Evolutionary conservation across 1,284 basidiomycete species (phyloP).

Genomic region (Athelia psychrophila): DNA sequence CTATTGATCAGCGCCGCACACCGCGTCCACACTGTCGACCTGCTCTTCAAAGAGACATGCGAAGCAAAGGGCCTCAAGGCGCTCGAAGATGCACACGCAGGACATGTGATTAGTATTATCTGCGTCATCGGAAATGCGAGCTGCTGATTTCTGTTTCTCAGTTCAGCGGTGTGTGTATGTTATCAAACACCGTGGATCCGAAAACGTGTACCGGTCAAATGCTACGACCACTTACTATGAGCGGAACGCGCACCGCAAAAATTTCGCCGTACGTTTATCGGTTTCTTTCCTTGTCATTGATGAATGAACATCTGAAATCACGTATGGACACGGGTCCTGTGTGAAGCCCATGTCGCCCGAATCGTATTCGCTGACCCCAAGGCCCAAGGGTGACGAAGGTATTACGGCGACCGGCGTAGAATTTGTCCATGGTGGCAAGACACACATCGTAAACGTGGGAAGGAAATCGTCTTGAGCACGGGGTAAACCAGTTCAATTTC

Average conservation of each 20-base stretch:
- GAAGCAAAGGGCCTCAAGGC: background rate
- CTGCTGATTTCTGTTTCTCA: background rate
- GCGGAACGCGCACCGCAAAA: constrained; percentile 11
- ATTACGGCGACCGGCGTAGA: constrained; percentile 21
- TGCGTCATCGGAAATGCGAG: background rate
- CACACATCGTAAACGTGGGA: constrained; percentile 13
- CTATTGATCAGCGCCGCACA: background rate
- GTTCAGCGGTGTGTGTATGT: constrained; percentile 9
- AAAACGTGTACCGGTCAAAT: constrained; percentile 11
- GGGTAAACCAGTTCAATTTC: constrained; percentile 15
- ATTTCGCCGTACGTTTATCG: constrained; percentile 7
- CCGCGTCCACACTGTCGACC: background rate
- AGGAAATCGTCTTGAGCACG: constrained; percentile 22
- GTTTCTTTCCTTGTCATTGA: too few relatives aligned
- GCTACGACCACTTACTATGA: constrained; percentile 12
- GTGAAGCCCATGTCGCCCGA: constrained; percentile 7
- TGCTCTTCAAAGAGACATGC: background rate
- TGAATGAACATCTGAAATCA: too few relatives aligned
- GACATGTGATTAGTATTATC: background rate
- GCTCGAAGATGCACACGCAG: background rate
- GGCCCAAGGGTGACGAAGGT: constrained; percentile 5
- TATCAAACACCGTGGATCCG: constrained; percentile 8
- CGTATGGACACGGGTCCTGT: constrained; percentile 7
- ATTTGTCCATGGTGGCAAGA: constrained; percentile 15
- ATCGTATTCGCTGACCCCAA: constrained; percentile 6